These are phyloP conservation scores for Penicillium samsonianum DNA, from an alignment of 495 filamentous ascomycete genomes.

Conservation along the genomic window DNA sequence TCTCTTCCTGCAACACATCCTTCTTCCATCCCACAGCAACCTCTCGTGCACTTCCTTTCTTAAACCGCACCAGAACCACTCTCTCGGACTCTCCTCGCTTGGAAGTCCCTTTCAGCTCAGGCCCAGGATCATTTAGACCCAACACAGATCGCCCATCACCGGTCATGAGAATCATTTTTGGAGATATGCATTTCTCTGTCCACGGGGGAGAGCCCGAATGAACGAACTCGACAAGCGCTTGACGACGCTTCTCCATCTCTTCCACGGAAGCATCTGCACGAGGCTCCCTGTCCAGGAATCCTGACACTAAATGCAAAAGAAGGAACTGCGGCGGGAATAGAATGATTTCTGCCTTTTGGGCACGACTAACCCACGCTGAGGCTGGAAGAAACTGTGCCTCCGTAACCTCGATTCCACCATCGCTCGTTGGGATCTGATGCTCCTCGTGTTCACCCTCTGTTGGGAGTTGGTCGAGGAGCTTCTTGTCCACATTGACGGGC, in stretches of 20 bases:
- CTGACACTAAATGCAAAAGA: slow-evolving; percentile 65
- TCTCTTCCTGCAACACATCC: slow-evolving; percentile 43
- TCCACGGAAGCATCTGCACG: slow-evolving; percentile 30
- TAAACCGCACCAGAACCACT: slow-evolving; percentile 70
- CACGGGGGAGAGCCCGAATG: slow-evolving; percentile 60
- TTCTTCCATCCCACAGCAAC: slow-evolving; percentile 56
- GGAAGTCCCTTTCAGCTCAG: slow-evolving; percentile 62
- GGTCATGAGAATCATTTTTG: slow-evolving; percentile 57
- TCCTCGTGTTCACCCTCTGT: slow-evolving; percentile 40
- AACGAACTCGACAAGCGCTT: slow-evolving; percentile 59
- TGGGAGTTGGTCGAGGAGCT: slow-evolving; percentile 32
- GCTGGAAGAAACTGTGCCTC: slow-evolving; percentile 75
- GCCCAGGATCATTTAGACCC: slow-evolving; percentile 68
- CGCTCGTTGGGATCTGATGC: slow-evolving; percentile 64
- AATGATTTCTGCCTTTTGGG: slow-evolving; percentile 65
- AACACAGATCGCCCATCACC: slow-evolving; percentile 63
- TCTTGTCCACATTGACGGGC: slow-evolving; percentile 41
- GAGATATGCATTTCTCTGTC: slow-evolving; percentile 77
- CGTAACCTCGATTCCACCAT: slow-evolving; percentile 85
- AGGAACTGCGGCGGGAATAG: slow-evolving; percentile 91
- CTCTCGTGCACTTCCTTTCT: slow-evolving; percentile 54
- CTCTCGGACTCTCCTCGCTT: slow-evolving; percentile 70
- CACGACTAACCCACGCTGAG: slow-evolving; percentile 64
- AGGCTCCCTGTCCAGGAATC: slow-evolving; percentile 56
- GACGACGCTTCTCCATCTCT: slow-evolving; percentile 52